Percentiles rank a stretch among this genome's conserved stretches.
These are phyloP conservation scores for Hanseniaspora uvarum DNA, from an alignment of 1,139 yeast genomes.

Conservation along the genomic window DNA sequence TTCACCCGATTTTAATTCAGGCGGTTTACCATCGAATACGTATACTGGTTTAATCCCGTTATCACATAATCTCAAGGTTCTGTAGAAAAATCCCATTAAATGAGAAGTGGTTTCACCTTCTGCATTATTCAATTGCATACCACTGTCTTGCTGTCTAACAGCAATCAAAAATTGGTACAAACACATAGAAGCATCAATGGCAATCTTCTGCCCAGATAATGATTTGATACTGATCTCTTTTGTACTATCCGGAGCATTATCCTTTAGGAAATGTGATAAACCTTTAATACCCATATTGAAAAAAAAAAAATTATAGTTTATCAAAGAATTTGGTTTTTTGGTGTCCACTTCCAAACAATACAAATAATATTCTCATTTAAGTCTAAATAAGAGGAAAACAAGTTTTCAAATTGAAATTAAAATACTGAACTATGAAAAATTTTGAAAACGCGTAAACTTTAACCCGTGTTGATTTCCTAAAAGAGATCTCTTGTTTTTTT, in stretches of 20 bases:
- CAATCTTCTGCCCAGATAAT: conserved; percentile 86
- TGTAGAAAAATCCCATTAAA: conserved; percentile 86
- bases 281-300: conserved; percentile 67
- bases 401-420: too few species aligned
- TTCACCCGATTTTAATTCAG: conserved; percentile 80
- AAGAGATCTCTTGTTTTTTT: background rate
- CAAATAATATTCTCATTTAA: too few species aligned
- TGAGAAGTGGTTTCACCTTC: conserved; percentile 93
- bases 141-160: conserved; percentile 81
- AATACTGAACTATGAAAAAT: too few species aligned
- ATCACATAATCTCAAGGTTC: conserved; percentile 80
- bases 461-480: background rate
- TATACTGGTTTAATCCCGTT: conserved; percentile 91
- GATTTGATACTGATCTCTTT: conserved; percentile 72
- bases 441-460: background rate
- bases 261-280: conserved; percentile 52
- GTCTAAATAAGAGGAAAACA: too few species aligned
- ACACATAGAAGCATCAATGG: conserved; percentile 80
- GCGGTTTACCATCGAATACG: conserved; percentile 93
- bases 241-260: conserved; percentile 78
- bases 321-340: background rate
- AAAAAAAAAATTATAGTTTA: background rate
- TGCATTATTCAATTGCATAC: conserved; percentile 81
- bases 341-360: too few species aligned
- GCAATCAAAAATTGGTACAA: conserved; percentile 89